phyloP scores from a whole-genome alignment of 495 filamentous ascomycete species.

The Hyaloscypha hepaticicola region DNA sequence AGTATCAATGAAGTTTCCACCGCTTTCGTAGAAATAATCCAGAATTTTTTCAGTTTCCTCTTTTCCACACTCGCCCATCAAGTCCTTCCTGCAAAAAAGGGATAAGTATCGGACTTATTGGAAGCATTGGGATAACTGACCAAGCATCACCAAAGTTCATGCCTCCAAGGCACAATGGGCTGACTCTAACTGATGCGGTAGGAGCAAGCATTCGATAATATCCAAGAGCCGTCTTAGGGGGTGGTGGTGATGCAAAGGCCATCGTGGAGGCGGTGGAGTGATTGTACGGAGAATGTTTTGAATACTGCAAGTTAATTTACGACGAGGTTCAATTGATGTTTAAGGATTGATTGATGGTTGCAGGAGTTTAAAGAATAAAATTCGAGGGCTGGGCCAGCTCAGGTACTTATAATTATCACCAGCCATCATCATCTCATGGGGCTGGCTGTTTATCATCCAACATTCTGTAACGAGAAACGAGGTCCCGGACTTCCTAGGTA shows the following conservation, averaged over 20 bases:
- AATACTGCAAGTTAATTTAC: too few species aligned
- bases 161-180: slow-evolving; percentile 58
- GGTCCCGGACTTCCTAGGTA: not conserved
- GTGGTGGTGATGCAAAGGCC: slow-evolving; percentile 31
- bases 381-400: not conserved
- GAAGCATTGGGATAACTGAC: slow-evolving; percentile 29
- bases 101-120: not conserved
- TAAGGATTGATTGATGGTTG: not conserved
- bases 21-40: slow-evolving; percentile 63
- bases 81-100: slow-evolving; percentile 31
- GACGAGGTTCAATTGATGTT: too few species aligned
- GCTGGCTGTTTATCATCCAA: not conserved
- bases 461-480: not conserved
- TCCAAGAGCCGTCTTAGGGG: slow-evolving; percentile 50
- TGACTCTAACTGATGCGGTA: slow-evolving; percentile 55
- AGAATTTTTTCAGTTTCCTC: slow-evolving; percentile 62
- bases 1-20: slow-evolving; percentile 81
- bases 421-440: not conserved
- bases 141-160: slow-evolving; percentile 64
- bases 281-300: not conserved
- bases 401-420: not conserved
- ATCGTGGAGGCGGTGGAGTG: slow-evolving; percentile 12
- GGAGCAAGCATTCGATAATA: slow-evolving; percentile 61
- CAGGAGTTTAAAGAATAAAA: not conserved
- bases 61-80: slow-evolving; percentile 61